Conservation (phyloP, 2,329 filamentous ascomycete species). For the Trichoderma breve region DNA sequence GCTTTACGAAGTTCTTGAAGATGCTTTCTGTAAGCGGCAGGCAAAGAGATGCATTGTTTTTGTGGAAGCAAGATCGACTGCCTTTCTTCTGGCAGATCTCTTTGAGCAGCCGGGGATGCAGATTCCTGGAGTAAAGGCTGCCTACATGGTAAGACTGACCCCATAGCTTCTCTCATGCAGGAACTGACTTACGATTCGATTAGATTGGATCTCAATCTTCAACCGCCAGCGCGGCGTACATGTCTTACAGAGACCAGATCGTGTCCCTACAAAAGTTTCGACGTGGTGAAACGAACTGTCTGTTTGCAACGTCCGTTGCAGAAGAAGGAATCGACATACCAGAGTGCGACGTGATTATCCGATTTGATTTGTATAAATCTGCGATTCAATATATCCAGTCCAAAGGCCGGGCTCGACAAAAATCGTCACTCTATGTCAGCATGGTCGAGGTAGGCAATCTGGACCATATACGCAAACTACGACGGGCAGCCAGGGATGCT, state of each 20-base stretch:
- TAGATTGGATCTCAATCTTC: conserved; percentile 32
- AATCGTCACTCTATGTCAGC: conserved; percentile 75
- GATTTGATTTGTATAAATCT: conserved; percentile 85
- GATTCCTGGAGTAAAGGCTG: conserved; percentile 58
- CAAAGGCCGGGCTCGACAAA: conserved; percentile 77
- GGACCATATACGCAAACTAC: conserved; percentile 55
- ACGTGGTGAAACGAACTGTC: conserved; percentile 57
- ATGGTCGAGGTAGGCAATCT: conserved; percentile 75
- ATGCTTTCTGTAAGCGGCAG: conserved; percentile 62
- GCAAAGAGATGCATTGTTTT: conserved; percentile 75
- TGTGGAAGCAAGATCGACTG: conserved; percentile 75
- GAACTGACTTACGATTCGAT: neutral
- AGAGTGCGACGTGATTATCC: conserved; percentile 63
- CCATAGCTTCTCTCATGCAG: neutral
- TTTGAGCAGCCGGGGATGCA: conserved; percentile 56
- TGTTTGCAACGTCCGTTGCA: conserved; percentile 65
- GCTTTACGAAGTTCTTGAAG: conserved; percentile 58
- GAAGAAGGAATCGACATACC: conserved; percentile 69
- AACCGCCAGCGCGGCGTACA: conserved; percentile 54
- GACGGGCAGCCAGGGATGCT: conserved; percentile 61
- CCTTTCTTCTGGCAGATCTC: conserved; percentile 67
- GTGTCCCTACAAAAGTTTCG: conserved; percentile 66
- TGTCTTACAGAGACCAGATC: conserved; percentile 72
- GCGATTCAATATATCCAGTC: conserved; percentile 96
- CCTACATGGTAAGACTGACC: conserved; percentile 55